Evolutionary conservation across 495 filamentous ascomycete species (phyloP), one percentile per base, ranked within the genome.

Genomic region (Gamarada debralockiae): DNA sequence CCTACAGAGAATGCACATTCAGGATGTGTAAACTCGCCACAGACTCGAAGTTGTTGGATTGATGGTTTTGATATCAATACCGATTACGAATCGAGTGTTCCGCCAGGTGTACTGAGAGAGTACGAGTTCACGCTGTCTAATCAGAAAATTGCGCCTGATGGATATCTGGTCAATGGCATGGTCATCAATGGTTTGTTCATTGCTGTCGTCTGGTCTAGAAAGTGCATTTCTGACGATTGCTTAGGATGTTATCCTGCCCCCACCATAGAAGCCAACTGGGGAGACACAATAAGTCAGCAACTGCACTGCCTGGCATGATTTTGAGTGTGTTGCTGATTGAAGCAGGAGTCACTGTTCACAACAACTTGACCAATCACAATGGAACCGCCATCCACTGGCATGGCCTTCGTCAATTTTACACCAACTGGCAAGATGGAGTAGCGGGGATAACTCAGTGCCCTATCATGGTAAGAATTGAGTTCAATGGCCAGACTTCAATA

Each of bases 301-400:
- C 7, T 9, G 4, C 27, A 8, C 44, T 22, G 7, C 24, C 44
- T 45, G 10, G n/a, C 38, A 8, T 41, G 21, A 6, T 23, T 17
- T 12, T 15, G 21, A 45, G 7, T 24, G 31, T 8, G 8, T n/a
- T 8, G 8, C 8, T 34, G 31, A 8, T 12, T 24, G 15, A 24
- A 23, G 13, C 7, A 47, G 25, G 52, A 59, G 55, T 61, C 45
- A 31, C 63, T 51, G 49, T 49, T 57, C 10, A 69, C 67, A 55
- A 68, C 12, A 54, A 47, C 15, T 18, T 53, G 9, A 18, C 37
- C 2, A 13, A 25, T 5, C 23, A 72, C 54, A 63, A 64, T 45
- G 50, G 45, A 21, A 65, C 65, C 10, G 62, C 60, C 43, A 25
- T 48, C 15, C 56, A 88, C 55, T 86, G 76, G 74, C 73, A 75